Evolutionary conservation across 768 basidiomycete genomes (phyloP).

Genomic region (Phaffia australis): DNA sequence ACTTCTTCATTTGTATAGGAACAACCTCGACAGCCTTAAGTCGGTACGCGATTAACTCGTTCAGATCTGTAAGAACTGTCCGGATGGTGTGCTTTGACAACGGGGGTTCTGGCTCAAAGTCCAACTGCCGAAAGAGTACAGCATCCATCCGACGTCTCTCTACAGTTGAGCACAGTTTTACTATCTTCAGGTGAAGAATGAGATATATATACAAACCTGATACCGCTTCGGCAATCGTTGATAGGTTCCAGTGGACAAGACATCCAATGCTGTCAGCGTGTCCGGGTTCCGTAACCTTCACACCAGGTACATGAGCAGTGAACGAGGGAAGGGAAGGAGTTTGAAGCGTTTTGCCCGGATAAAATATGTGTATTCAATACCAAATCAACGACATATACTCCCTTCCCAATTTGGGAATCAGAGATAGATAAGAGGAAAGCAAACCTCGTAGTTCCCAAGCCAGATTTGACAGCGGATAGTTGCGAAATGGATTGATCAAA

Average conservation of each 20-base stretch:
- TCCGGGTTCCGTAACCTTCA: slow-evolving; percentile 82
- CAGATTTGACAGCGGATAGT: slow-evolving; percentile 56
- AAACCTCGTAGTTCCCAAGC: slow-evolving; percentile 67
- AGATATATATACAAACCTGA: slow-evolving; percentile 7
- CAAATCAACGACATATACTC: no score
- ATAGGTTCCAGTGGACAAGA: slow-evolving; percentile 78
- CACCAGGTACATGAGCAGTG: neutral
- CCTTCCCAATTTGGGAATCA: neutral
- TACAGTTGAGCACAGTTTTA: no score
- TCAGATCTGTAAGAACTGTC: slow-evolving; percentile 10
- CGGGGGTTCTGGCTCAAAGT: slow-evolving; percentile 13
- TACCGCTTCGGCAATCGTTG: slow-evolving; percentile 56
- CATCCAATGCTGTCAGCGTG: slow-evolving; percentile 77
- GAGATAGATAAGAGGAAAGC: slow-evolving; percentile 25
- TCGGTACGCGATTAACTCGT: slow-evolving; percentile 19
- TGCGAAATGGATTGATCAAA: slow-evolving; percentile 59
- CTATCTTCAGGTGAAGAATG: no score
- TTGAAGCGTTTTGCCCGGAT: neutral
- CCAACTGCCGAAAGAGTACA: slow-evolving; percentile 1
- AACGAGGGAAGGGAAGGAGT: neutral
- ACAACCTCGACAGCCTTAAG: slow-evolving; percentile 23
- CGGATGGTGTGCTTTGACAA: slow-evolving; percentile 5
- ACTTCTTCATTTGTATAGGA: slow-evolving; percentile 19
- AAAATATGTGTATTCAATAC: neutral
- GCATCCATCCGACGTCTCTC: no score